Conservation (phyloP, 192 early-diverging fungal species). For the Phlyctochytrium planicorne region DNA sequence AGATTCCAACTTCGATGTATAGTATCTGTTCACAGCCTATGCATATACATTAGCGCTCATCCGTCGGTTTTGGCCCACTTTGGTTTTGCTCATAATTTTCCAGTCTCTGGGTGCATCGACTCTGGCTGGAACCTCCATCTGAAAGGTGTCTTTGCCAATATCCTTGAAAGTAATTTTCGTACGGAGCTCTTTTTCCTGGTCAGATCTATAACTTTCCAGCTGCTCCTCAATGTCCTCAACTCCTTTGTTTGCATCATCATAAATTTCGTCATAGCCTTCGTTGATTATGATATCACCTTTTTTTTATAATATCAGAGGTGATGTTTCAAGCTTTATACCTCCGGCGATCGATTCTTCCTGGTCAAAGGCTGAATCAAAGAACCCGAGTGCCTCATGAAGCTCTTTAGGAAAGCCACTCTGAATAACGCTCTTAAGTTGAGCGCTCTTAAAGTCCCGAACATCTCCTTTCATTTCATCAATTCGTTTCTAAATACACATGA, state of each 20-base stretch:
- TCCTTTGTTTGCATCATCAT: slow-evolving; percentile 63
- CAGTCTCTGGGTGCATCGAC: slow-evolving; percentile 77
- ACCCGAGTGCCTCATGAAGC: slow-evolving; percentile 61
- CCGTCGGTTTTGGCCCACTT: slow-evolving; percentile 44
- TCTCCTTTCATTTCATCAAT: slow-evolving; percentile 35
- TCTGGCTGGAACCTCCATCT: slow-evolving; percentile 81
- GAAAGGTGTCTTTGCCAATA: slow-evolving; percentile 94
- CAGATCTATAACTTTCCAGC: slow-evolving; percentile 67
- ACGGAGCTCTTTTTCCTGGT: slow-evolving; percentile 60
- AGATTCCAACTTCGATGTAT: slow-evolving; percentile 61
- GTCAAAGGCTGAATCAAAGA: slow-evolving; percentile 77
- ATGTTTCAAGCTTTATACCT: slow-evolving; percentile 35
- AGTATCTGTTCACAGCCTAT: slow-evolving; percentile 79
- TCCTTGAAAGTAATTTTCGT: slow-evolving; percentile 77
- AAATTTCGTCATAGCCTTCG: slow-evolving; percentile 72
- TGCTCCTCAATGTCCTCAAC: slow-evolving; percentile 62
- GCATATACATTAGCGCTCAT: neutral
- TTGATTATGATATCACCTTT: slow-evolving; percentile 43
- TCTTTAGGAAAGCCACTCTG: slow-evolving; percentile 46
- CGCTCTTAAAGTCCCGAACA: slow-evolving; percentile 53
- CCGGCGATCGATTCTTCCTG: slow-evolving; percentile 54
- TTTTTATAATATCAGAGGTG: neutral
- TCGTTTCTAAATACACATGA: slow-evolving; percentile 4
- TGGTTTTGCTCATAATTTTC: slow-evolving; percentile 74
- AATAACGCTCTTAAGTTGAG: slow-evolving; percentile 50